Evolutionary conservation across 805 yeast genomes (phyloP).

Genomic region (Candida yuanshanica): DNA sequence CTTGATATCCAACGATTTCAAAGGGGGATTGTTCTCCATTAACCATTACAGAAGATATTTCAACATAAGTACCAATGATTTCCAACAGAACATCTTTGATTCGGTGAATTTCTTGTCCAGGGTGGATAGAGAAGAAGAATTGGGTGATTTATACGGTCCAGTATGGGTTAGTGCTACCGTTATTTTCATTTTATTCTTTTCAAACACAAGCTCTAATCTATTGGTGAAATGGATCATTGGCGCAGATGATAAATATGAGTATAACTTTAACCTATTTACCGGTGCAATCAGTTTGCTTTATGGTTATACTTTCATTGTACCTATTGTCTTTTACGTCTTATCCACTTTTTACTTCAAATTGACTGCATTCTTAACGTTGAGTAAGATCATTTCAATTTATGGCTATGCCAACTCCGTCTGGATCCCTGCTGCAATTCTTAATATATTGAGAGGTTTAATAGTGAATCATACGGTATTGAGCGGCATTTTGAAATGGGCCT

Average conservation of each 20-base stretch:
- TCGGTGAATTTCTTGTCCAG: constrained; percentile 51
- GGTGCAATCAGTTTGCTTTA: constrained; percentile 67
- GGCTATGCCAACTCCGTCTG: constrained; percentile 83
- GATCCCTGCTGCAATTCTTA: constrained; percentile 72
- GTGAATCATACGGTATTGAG: constrained; percentile 40
- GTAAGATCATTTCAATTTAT: constrained; percentile 65
- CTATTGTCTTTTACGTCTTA: constrained; percentile 46
- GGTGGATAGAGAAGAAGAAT: constrained; percentile 35
- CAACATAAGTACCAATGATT: constrained; percentile 62
- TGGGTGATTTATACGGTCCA: constrained; percentile 79
- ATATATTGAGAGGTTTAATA: constrained; percentile 52
- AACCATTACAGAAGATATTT: constrained; percentile 61
- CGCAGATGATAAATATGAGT: constrained; percentile 44
- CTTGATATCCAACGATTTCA: constrained; percentile 15
- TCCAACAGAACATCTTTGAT: constrained; percentile 44
- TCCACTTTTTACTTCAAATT: constrained; percentile 52
- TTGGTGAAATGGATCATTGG: constrained; percentile 44
- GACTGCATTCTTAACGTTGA: constrained; percentile 40
- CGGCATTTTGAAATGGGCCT: constrained; percentile 52
- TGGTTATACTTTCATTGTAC: constrained; percentile 69
- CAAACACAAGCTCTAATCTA: constrained; percentile 63
- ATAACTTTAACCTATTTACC: constrained; percentile 55
- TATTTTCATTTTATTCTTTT: constrained; percentile 66
- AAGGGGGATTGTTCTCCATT: constrained; percentile 47
- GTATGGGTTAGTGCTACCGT: constrained; percentile 87